Conservation (phyloP, 2,329 filamentous ascomycete species). For the Diaporthe vaccinii region DNA sequence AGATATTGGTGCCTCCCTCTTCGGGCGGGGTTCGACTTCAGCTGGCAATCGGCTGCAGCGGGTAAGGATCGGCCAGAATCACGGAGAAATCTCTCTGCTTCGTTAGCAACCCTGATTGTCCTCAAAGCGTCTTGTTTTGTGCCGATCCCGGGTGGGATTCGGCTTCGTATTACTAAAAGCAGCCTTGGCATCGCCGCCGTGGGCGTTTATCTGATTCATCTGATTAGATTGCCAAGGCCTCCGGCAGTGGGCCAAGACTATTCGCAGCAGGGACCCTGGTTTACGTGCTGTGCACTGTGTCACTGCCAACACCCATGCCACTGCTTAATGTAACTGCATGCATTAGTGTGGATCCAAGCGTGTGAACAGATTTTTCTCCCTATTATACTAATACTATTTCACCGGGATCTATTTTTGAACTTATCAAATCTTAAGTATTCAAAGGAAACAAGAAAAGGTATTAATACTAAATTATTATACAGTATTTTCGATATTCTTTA, state of each 20-base stretch:
- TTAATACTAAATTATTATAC: too few relatives aligned
- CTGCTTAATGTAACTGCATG: slow-evolving; percentile 15
- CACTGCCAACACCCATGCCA: neutral
- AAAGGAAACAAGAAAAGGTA: neutral
- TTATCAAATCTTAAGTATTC: neutral
- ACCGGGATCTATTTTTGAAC: neutral
- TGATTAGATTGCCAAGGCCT: slow-evolving; percentile 32
- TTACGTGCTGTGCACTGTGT: slow-evolving; percentile 18
- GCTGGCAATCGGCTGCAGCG: neutral
- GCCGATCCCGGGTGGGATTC: slow-evolving; percentile 13
- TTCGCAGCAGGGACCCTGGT: neutral
- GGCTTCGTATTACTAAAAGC: slow-evolving; percentile 17
- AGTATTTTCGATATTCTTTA: too few relatives aligned
- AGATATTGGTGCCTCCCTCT: neutral
- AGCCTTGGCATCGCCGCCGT: neutral
- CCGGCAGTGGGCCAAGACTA: neutral
- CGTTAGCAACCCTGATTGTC: neutral
- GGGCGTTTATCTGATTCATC: slow-evolving; percentile 34
- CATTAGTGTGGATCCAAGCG: neutral
- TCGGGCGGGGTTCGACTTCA: neutral
- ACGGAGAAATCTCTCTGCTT: slow-evolving; percentile 11
- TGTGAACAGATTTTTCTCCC: neutral
- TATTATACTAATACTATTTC: neutral
- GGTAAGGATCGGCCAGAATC: slow-evolving; percentile 6
- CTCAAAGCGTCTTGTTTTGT: slow-evolving; percentile 2